Conservation (phyloP, 2,329 filamentous ascomycete species). For the Hawksworthiomyces lignivorus region DNA sequence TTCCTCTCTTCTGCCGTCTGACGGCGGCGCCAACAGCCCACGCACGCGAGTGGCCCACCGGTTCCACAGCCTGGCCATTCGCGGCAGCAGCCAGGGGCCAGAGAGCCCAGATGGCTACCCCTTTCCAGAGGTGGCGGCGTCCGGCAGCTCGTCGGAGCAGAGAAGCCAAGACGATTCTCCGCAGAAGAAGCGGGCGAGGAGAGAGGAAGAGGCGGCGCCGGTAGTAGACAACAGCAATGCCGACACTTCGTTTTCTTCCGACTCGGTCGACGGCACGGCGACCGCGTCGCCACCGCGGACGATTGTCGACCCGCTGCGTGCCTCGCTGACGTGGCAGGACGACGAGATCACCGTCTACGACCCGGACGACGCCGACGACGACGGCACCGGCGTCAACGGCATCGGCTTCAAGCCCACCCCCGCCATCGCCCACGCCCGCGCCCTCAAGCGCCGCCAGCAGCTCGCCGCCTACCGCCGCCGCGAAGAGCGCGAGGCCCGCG, state of each 20-base stretch:
- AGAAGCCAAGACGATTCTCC: slow-evolving; percentile 23
- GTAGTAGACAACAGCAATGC: slow-evolving; percentile 8
- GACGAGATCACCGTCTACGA: slow-evolving; percentile 62
- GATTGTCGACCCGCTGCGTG: slow-evolving; percentile 45
- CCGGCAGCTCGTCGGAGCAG: background rate
- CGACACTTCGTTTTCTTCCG: background rate
- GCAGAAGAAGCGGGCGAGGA: too few relatives aligned
- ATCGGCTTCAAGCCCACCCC: slow-evolving; percentile 60
- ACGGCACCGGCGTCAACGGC: slow-evolving; percentile 60
- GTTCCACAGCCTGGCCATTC: slow-evolving; percentile 43
- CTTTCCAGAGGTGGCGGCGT: background rate
- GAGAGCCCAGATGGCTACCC: background rate
- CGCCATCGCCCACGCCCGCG: slow-evolving; percentile 49
- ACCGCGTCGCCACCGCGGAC: background rate
- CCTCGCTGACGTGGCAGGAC: slow-evolving; percentile 58
- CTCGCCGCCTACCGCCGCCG: slow-evolving; percentile 55
- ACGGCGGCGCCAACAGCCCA: slow-evolving; percentile 44
- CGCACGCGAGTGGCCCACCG: slow-evolving; percentile 42
- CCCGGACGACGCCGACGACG: slow-evolving; percentile 56
- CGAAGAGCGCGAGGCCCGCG: slow-evolving; percentile 53
- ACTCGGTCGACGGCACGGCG: too few relatives aligned
- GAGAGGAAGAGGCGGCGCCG: too few relatives aligned
- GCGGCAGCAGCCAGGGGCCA: background rate
- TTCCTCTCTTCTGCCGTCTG: background rate
- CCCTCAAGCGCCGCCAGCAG: slow-evolving; percentile 51